Percentiles rank a stretch among this genome's conserved stretches.
Conservation (phyloP, 352 stramenopile genomes). For the Blastocystis sp. region DNA sequence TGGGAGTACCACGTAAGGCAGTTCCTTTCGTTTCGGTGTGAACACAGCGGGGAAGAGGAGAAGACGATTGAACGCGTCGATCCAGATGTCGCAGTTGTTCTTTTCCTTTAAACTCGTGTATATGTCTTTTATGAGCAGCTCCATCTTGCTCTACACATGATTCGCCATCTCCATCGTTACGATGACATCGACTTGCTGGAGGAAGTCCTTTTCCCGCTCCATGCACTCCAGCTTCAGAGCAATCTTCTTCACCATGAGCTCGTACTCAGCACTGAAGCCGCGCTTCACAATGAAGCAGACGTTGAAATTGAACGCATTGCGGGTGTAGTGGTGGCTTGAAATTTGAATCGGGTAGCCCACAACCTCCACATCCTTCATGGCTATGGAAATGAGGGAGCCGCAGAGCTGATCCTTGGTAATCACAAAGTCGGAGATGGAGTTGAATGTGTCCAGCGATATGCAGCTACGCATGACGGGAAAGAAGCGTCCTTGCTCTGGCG, state of each 20-base stretch:
- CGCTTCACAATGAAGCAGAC: slow-evolving; percentile 47
- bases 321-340: slow-evolving; percentile 52
- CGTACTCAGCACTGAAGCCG: slow-evolving; percentile 22
- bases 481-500: not conserved
- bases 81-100: slow-evolving; percentile 61
- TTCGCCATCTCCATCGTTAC: not conserved
- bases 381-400: slow-evolving; percentile 1
- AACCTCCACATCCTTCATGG: slow-evolving; percentile 20
- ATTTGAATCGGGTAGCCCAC: slow-evolving; percentile 62
- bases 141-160: slow-evolving; percentile 3
- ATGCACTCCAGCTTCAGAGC: slow-evolving; percentile 50
- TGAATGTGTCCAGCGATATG: slow-evolving; percentile 61
- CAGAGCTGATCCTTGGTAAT: slow-evolving; percentile 67
- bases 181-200: slow-evolving; percentile 24
- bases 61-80: slow-evolving; percentile 56
- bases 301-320: slow-evolving; percentile 65
- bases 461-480: slow-evolving; percentile 14
- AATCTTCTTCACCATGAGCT: slow-evolving; percentile 62
- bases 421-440: slow-evolving; percentile 39
- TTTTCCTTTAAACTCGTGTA: slow-evolving; percentile 29
- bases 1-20: not conserved
- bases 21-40: not conserved
- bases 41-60: slow-evolving; percentile 25
- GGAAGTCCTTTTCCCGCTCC: slow-evolving; percentile 51
- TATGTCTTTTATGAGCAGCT: not conserved